Base-by-base conservation (phyloP, 2,329 filamentous ascomycete species). In the Alternaria gansuensis region DNA sequence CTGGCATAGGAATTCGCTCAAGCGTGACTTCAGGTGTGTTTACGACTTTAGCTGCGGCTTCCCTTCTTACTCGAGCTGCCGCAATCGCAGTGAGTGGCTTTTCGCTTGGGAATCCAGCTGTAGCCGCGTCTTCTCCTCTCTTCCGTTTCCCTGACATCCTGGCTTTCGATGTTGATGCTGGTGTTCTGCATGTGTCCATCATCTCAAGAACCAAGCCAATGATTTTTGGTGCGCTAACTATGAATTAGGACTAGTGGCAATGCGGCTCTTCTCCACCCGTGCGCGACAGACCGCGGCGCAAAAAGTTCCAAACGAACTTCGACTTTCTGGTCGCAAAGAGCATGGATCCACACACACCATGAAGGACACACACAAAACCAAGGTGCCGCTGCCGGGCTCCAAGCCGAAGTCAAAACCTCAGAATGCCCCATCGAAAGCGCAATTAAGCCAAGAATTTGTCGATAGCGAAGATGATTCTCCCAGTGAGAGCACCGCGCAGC, bases 381-480 rank as follows among this genome's bases (percentile, higher is more conserved):
- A 64, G 21, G 71, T 79, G 28, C 72, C 76, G 14, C 50, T 78
- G 11, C 75, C 76, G 17, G 68, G 67, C 49, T 62, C 68, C 24
- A 74, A 67, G 40, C 51, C 67, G 8, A 75, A 75, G 41, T 57
- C 59, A 7, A 72, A 74, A 57, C 36, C 61, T 3, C 63, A 63
- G 33, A 39, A 39, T 21, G 59, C 59, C 13, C 59, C 65, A 41
- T 59, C 69, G 43, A 74, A 72, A 64, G 36, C 64, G 37, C 56
- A 59, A 50, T 63, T 77, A 65, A 79, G 77, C 64, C 65, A 72
- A 53, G 77, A 80, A 67, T 68, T 74, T 17, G 59, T 79, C 11
- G 65, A 62, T 17, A 72, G 70, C 52, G 73, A 73, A 58, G 73
- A 75, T 65, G 70, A 76, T 56, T 75, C 72, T 23, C 59, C 64